phyloP scores from a whole-genome alignment of 208 protist genomes.

The Crithidia thermophila region DNA sequence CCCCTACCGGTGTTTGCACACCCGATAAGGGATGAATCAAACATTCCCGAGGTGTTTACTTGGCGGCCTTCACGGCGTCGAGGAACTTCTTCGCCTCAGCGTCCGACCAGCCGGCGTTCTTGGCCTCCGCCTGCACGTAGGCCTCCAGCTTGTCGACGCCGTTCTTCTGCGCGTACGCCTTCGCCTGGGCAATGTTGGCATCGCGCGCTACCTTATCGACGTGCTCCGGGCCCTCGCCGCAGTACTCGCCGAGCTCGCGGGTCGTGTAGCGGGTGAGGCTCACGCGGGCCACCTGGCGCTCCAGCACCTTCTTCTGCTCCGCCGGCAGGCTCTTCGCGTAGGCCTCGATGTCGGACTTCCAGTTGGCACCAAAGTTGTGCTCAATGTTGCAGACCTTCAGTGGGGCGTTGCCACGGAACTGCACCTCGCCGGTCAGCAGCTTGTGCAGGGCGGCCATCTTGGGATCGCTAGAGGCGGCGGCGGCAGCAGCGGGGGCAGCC shows the following conservation, averaged over 20 bases:
- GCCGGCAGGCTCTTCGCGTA: constrained; percentile 77
- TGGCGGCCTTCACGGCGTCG: constrained; percentile 79
- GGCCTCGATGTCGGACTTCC: constrained; percentile 64
- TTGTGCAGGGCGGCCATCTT: constrained; percentile 89
- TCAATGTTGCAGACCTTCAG: constrained; percentile 90
- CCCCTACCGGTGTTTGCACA: too few species aligned
- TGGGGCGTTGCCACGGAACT: constrained; percentile 85
- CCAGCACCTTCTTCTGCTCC: constrained; percentile 69
- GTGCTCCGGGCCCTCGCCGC: constrained; percentile 67
- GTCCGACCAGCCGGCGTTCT: constrained; percentile 85
- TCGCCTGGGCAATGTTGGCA: constrained; percentile 76
- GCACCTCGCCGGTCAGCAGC: constrained; percentile 80
- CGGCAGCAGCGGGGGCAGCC: constrained; percentile 38
- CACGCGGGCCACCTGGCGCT: constrained; percentile 81
- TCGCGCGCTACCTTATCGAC: constrained; percentile 75
- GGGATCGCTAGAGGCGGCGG: constrained; percentile 37
- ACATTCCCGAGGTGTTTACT: constrained; percentile 37
- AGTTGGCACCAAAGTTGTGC: constrained; percentile 88
- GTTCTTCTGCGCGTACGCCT: constrained; percentile 63
- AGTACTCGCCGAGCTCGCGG: constrained; percentile 83
- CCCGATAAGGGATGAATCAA: too few species aligned
- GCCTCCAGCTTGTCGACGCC: constrained; percentile 76
- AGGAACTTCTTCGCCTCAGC: constrained; percentile 79
- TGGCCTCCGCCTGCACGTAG: constrained; percentile 78
- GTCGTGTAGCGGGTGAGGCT: constrained; percentile 88